phyloP scores from a whole-genome alignment of 768 basidiomycete species.

The Nidularia sp. region DNA sequence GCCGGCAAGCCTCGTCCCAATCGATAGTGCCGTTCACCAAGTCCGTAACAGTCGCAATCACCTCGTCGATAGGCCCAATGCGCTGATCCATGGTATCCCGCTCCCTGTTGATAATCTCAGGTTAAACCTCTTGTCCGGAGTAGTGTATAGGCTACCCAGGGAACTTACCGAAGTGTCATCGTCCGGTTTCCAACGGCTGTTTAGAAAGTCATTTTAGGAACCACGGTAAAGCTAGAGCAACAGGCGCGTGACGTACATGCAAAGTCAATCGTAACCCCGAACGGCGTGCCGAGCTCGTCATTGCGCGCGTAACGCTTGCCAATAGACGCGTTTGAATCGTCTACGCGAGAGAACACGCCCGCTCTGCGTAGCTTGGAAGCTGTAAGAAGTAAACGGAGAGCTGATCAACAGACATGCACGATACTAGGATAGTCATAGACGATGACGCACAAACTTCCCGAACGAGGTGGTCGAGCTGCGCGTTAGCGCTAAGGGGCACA shows the following conservation, averaged over 20 bases:
- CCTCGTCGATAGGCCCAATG: constrained; percentile 88
- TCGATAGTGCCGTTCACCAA: constrained; percentile 71
- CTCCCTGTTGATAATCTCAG: constrained; percentile 50
- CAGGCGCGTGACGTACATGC: constrained; percentile 42
- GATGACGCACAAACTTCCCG: constrained; percentile 81
- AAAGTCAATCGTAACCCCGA: constrained; percentile 94
- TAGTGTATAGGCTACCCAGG: neutral
- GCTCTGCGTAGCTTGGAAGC: constrained; percentile 83
- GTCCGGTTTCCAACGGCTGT: constrained; percentile 88
- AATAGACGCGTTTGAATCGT: constrained; percentile 93
- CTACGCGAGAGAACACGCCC: constrained; percentile 90
- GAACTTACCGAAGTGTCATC: constrained; percentile 83
- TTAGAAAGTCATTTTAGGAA: too few species aligned
- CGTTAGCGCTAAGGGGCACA: constrained; percentile 85
- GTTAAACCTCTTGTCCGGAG: neutral
- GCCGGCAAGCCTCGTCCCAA: constrained; percentile 73
- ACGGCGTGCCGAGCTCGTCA: constrained; percentile 98
- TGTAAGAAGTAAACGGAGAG: constrained; percentile 20
- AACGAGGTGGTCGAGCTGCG: constrained; percentile 81
- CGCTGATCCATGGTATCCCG: constrained; percentile 92
- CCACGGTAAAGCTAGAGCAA: too few species aligned
- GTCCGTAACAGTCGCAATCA: constrained; percentile 74
- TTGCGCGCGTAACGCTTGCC: constrained; percentile 97
- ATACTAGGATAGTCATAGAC: constrained; percentile 3
- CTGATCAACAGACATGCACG: neutral